Evolutionary conservation across 805 yeast species (phyloP).

Genomic region (Debaryomyces hansenii): DNA sequence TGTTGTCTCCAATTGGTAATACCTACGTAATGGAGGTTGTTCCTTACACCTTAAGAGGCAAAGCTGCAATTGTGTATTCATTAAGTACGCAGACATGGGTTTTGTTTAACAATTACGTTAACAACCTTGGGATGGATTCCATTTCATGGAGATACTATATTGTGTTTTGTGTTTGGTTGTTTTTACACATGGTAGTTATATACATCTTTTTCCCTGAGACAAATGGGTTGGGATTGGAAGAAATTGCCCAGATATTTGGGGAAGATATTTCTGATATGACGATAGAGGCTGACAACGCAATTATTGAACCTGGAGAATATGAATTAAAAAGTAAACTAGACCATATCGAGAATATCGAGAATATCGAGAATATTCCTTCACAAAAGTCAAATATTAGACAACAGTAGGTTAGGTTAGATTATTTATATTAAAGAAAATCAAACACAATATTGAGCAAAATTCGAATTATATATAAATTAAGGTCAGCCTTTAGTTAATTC

Average conservation of each 20-base stretch:
- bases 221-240: conserved; percentile 4
- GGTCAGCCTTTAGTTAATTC: no score
- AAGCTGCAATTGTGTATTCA: no score
- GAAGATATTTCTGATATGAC: background rate
- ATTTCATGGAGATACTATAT: background rate
- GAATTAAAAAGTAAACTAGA: no score
- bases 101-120: background rate
- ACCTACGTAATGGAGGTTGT: conserved; percentile 3
- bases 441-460: no score
- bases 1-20: background rate
- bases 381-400: no score
- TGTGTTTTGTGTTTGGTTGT: background rate
- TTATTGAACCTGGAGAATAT: no score
- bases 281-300: no score
- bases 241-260: background rate
- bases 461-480: no score
- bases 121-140: background rate
- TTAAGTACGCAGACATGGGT: background rate
- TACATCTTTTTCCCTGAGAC: conserved; percentile 4
- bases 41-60: background rate
- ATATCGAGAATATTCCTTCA: no score
- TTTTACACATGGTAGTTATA: background rate
- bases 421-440: no score
- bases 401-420: no score
- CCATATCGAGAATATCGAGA: no score